Percentiles rank a stretch among this genome's conserved stretches.
Evolutionary conservation across 345 rosid species (phyloP).

Genomic region (Citrus reticulata): DNA sequence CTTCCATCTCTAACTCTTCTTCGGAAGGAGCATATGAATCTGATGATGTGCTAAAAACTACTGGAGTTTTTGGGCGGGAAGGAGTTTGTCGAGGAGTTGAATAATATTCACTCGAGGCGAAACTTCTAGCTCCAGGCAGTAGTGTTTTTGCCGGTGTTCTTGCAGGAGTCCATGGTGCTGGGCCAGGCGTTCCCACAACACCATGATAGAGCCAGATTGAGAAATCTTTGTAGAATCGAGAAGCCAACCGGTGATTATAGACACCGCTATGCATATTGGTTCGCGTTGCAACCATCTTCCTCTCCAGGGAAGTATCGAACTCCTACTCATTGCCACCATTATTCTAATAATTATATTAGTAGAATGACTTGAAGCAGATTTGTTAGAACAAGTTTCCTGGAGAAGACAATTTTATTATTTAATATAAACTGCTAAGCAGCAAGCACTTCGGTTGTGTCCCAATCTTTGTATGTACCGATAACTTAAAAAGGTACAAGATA

Average conservation of each 20-base stretch:
- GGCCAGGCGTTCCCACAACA: slow-evolving; percentile 44
- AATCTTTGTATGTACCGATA: too few relatives aligned
- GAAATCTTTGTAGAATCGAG: slow-evolving; percentile 61
- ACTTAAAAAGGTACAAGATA: too few relatives aligned
- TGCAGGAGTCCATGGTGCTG: slow-evolving; percentile 57
- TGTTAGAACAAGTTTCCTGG: too few relatives aligned
- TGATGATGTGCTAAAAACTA: slow-evolving; percentile 14
- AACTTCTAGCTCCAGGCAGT: slow-evolving; percentile 23
- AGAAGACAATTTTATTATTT: too few relatives aligned
- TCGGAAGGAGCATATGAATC: slow-evolving; percentile 29
- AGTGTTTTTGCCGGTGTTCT: slow-evolving; percentile 42
- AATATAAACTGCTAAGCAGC: too few relatives aligned
- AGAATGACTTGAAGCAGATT: too few relatives aligned
- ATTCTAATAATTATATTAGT: neutral
- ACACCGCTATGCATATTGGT: slow-evolving; percentile 32
- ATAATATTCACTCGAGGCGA: slow-evolving; percentile 20
- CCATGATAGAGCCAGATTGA: slow-evolving; percentile 56
- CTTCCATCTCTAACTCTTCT: slow-evolving; percentile 36
- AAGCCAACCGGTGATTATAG: slow-evolving; percentile 45
- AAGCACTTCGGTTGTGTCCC: too few relatives aligned
- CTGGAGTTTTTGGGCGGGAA: slow-evolving; percentile 28
- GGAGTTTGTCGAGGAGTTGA: slow-evolving; percentile 27
- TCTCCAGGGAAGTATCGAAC: slow-evolving; percentile 48
- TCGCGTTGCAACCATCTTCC: slow-evolving; percentile 34
- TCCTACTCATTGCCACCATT: slow-evolving; percentile 34